Percentiles rank a stretch among this genome's conserved stretches.
Conservation (phyloP, 2,329 filamentous ascomycete genomes). For the Cladophialophora chaetospira region DNA sequence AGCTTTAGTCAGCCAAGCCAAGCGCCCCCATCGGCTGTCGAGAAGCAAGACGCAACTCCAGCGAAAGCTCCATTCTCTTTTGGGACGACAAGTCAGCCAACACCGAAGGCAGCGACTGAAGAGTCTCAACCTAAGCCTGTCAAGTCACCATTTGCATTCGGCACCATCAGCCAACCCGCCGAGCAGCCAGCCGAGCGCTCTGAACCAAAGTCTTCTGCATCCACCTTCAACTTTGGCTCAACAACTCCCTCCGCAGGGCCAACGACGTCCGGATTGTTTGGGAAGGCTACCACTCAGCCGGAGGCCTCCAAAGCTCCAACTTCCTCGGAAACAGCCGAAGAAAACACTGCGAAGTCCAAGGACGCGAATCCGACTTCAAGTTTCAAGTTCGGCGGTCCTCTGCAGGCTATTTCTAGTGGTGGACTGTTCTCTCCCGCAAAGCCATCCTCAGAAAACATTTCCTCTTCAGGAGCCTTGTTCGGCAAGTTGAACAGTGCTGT, state of each 20-base stretch:
- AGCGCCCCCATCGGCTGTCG: neutral
- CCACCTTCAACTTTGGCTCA: constrained; percentile 1
- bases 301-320: constrained; percentile 2
- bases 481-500: constrained; percentile 5
- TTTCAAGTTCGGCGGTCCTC: constrained; percentile 14
- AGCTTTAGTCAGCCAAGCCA: constrained; percentile 10
- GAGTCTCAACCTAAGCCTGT: neutral
- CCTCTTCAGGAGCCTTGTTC: constrained; percentile 3
- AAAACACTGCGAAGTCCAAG: neutral
- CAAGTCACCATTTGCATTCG: constrained; percentile 20
- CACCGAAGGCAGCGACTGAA: neutral
- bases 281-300: neutral
- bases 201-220: neutral
- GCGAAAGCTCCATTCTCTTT: constrained; percentile 13
- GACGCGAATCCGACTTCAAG: neutral
- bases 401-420: constrained; percentile 13
- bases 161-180: neutral
- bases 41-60: constrained; percentile 2
- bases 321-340: neutral
- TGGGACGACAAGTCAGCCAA: constrained; percentile 2
- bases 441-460: neutral
- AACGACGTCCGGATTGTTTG: neutral
- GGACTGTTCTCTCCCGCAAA: constrained; percentile 20
- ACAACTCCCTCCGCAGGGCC: neutral
- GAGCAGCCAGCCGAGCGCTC: neutral